These are phyloP conservation scores for Graphilbum fragrans DNA, from an alignment of 2,329 filamentous ascomycete genomes.

Conservation along the genomic window DNA sequence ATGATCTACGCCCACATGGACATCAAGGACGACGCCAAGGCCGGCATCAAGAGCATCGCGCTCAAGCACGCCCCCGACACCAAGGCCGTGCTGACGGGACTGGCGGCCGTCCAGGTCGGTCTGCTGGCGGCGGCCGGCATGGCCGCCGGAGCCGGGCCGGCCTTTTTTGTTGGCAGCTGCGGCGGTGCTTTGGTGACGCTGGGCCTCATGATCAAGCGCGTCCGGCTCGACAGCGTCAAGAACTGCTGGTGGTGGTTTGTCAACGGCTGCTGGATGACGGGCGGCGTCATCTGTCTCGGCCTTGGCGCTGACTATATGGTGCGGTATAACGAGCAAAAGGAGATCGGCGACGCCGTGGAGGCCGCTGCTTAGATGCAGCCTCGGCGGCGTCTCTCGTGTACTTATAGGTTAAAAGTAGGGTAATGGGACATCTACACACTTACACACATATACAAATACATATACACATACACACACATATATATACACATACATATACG, in stretches of 20 bases:
- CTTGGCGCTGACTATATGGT: constrained; percentile 47
- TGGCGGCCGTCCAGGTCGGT: constrained; percentile 57
- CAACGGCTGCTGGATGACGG: constrained; percentile 58
- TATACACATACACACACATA: too few relatives aligned
- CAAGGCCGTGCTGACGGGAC: constrained; percentile 59
- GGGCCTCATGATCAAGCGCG: constrained; percentile 54
- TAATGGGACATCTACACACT: too few relatives aligned
- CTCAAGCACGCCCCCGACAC: constrained; percentile 67
- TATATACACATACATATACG: too few relatives aligned
- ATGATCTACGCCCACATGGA: constrained; percentile 95
- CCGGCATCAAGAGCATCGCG: constrained; percentile 80
- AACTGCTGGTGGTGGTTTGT: constrained; percentile 71
- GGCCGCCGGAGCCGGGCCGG: constrained; percentile 54
- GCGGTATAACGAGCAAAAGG: constrained; percentile 24
- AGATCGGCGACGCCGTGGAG: constrained; percentile 3
- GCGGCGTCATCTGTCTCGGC: constrained; percentile 47
- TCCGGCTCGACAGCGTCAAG: constrained; percentile 52
- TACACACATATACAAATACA: too few relatives aligned
- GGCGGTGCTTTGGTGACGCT: constrained; percentile 50
- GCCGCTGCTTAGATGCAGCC: too few relatives aligned
- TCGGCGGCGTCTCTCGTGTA: too few relatives aligned
- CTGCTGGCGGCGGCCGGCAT: constrained; percentile 59
- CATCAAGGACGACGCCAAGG: constrained; percentile 72
- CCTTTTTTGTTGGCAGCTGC: constrained; percentile 55
- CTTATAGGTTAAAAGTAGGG: too few relatives aligned